Conservation (phyloP, 306 rosid species). For the Lagenaria siceraria region DNA sequence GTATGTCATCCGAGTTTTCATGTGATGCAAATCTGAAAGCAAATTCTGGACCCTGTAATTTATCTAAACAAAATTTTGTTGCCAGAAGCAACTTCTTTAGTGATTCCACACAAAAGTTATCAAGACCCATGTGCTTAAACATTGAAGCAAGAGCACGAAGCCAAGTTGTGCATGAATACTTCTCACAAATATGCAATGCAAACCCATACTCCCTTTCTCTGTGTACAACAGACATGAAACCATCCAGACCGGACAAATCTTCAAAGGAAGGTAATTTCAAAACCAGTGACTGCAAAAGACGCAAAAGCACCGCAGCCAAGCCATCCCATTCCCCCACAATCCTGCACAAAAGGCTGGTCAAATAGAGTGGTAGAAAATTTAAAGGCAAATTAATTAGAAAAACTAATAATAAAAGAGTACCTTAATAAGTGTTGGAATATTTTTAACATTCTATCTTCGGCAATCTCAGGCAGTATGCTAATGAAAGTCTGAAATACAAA, state of each 20-base stretch:
- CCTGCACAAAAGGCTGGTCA: constrained; percentile 34
- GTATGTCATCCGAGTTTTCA: constrained; percentile 45
- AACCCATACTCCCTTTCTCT: constrained; percentile 77
- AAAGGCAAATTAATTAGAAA: background rate
- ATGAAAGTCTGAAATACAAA: constrained; percentile 50
- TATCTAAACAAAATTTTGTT: constrained; percentile 50
- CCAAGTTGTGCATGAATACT: constrained; percentile 61
- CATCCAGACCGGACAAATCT: constrained; percentile 21
- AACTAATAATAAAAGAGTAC: constrained; percentile 19
- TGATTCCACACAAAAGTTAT: constrained; percentile 16
- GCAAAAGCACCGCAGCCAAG: constrained; percentile 59
- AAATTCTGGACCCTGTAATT: constrained; percentile 79
- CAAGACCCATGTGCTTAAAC: constrained; percentile 27
- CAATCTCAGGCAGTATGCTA: constrained; percentile 55
- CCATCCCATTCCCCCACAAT: constrained; percentile 67
- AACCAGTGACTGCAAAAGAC: constrained; percentile 60
- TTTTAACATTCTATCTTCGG: constrained; percentile 61
- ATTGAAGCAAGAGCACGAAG: constrained; percentile 66
- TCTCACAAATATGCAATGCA: constrained; percentile 62
- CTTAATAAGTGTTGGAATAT: constrained; percentile 55
- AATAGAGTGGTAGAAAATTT: constrained; percentile 6
- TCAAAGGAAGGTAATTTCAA: constrained; percentile 30
- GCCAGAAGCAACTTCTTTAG: constrained; percentile 47
- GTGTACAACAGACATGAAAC: constrained; percentile 23
- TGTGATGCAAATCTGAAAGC: constrained; percentile 42